These are phyloP conservation scores for Mycena sanguinolenta DNA, from an alignment of 768 basidiomycete genomes.

Conservation along the genomic window DNA sequence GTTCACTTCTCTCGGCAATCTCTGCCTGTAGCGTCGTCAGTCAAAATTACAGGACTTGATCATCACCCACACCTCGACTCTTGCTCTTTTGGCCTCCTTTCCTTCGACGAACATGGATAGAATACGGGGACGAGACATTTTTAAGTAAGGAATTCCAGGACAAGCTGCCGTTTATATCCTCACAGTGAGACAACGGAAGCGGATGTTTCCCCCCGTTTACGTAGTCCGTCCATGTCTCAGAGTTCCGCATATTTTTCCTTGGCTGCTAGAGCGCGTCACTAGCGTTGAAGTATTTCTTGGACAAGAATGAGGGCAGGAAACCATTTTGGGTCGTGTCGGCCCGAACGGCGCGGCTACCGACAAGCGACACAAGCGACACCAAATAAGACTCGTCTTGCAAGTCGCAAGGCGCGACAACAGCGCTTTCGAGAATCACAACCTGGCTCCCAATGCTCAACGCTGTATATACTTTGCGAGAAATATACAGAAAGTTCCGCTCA, in stretches of 20 bases:
- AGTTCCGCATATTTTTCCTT: no score
- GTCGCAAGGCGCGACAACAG: no score
- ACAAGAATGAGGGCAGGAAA: no score
- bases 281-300: no score
- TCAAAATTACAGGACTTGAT: neutral
- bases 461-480: constrained; percentile 17
- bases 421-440: no score
- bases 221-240: no score
- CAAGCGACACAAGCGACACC: neutral
- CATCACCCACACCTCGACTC: constrained; percentile 34
- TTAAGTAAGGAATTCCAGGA: neutral
- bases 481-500: constrained; percentile 10
- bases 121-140: constrained; percentile 27
- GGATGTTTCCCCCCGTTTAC: neutral
- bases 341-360: neutral
- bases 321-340: neutral
- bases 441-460: constrained; percentile 22
- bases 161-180: constrained; percentile 15
- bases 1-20: no score
- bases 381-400: neutral
- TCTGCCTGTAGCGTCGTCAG: constrained; percentile 25
- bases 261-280: no score
- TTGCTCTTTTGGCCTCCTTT: constrained; percentile 25
- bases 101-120: constrained; percentile 33
- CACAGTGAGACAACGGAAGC: constrained; percentile 18